Evolutionary conservation across 2,329 filamentous ascomycete species (phyloP).

Genomic region (Lachnellula occidentalis): DNA sequence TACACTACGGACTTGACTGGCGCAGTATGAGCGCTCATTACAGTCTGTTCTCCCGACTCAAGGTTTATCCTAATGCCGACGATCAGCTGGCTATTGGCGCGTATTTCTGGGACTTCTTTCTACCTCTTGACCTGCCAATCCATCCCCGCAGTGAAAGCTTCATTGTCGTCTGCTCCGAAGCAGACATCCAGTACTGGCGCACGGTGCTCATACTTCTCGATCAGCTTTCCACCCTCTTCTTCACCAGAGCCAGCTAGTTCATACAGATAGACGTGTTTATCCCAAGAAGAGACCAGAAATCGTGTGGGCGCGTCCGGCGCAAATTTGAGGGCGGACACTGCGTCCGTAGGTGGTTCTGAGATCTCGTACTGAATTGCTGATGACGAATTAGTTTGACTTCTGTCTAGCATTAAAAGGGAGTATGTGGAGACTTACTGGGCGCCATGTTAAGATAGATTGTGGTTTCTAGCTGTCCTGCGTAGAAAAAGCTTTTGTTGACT

Average conservation of each 20-base stretch:
- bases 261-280: slow-evolving; percentile 86
- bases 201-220: slow-evolving; percentile 71
- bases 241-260: slow-evolving; percentile 52
- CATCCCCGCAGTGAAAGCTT: slow-evolving; percentile 80
- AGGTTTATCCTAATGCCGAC: slow-evolving; percentile 56
- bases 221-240: slow-evolving; percentile 49
- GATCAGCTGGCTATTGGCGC: slow-evolving; percentile 6
- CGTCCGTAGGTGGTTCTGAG: slow-evolving; percentile 75
- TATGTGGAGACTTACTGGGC: slow-evolving; percentile 33
- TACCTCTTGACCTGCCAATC: slow-evolving; percentile 81
- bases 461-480: neutral
- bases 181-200: slow-evolving; percentile 88
- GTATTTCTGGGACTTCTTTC: slow-evolving; percentile 1
- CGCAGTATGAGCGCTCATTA: slow-evolving; percentile 71
- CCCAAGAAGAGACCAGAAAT: slow-evolving; percentile 92
- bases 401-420: neutral
- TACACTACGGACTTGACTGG: slow-evolving; percentile 83
- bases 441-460: slow-evolving; percentile 31
- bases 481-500: slow-evolving; percentile 4
- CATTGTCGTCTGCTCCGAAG: slow-evolving; percentile 76
- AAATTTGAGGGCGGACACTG: slow-evolving; percentile 81
- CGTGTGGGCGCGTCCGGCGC: slow-evolving; percentile 68
- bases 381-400: slow-evolving; percentile 4
- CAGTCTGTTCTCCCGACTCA: slow-evolving; percentile 62
- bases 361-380: slow-evolving; percentile 75